A percentile compares a stretch with the other conserved stretches of the same genome.
Evolutionary conservation across 768 basidiomycete genomes (phyloP).

Genomic region (Pulveroboletus frians): DNA sequence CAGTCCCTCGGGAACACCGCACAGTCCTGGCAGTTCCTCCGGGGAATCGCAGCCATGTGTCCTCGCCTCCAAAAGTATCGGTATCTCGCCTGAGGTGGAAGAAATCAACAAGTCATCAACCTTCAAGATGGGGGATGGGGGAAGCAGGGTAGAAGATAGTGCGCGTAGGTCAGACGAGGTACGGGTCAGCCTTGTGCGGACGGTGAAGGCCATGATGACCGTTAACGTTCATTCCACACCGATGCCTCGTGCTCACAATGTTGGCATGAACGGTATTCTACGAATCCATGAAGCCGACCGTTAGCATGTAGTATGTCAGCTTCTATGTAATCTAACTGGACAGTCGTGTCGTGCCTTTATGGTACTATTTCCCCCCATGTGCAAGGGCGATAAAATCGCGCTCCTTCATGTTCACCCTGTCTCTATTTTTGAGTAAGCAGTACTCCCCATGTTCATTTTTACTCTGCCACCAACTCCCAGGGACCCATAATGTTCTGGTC

Average conservation of each 20-base stretch:
- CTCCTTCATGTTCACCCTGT: constrained; percentile 26
- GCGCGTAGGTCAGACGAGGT: constrained; percentile 40
- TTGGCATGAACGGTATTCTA: constrained; percentile 20
- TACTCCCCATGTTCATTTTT: constrained; percentile 84
- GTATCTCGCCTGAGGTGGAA: constrained; percentile 46
- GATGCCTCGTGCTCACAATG: not conserved
- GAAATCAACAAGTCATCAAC: constrained; percentile 34
- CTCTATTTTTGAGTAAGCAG: constrained; percentile 72
- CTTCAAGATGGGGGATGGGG: constrained; percentile 44
- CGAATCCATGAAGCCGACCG: not conserved
- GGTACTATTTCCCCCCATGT: constrained; percentile 6
- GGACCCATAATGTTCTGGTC: constrained; percentile 78
- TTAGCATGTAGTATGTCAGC: constrained; percentile 19
- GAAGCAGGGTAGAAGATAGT: constrained; percentile 33
- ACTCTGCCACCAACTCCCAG: constrained; percentile 61
- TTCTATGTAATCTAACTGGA: constrained; percentile 7
- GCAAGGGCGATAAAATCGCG: constrained; percentile 9
- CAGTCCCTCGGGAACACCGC: constrained; percentile 5
- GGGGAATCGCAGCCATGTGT: constrained; percentile 7
- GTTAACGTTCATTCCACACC: not conserved
- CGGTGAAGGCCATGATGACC: constrained; percentile 10
- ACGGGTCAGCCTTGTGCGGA: constrained; percentile 29
- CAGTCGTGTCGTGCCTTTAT: constrained; percentile 1
- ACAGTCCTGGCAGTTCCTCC: not conserved
- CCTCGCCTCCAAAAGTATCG: constrained; percentile 39